Evolutionary conservation across 768 basidiomycete species (phyloP), one percentile per base, ranked within the genome.

Genomic region (Panus rudis): DNA sequence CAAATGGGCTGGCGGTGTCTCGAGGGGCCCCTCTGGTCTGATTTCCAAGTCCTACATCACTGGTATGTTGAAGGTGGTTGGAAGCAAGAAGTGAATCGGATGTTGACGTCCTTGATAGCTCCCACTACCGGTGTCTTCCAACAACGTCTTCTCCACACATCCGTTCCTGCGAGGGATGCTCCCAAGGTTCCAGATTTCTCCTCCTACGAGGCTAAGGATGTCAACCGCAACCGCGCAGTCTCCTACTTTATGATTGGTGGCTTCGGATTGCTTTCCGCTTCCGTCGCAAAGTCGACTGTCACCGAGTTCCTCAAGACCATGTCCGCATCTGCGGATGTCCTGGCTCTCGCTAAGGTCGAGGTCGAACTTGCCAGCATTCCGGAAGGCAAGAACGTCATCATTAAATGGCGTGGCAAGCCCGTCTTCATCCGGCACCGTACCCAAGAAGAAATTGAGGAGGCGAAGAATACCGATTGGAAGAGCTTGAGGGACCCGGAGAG

Each of bases 401-500:
- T 93, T 70, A 92, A 97, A 73, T 99, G 96, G 96, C 88, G 96
- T 59, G 96, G 96, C 64, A 99, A 99, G 75, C 96, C 96, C 52
- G 96, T 99, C 42, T 98, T 98, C 75, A 92, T 99, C 63, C 81
- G 96, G 52, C 96, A 99, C 73, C 81, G 96, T 58, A 99, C 96
- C 12, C 57, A 73, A 44, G 76, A 72, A 43, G 96, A 99, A 72
- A 88, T 99, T 55, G 79, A 89, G 50, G 96, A 99, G 70, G 96
- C 96, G 39, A 83, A 88, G 66, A 57, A 64, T 28, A 69, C 76
- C 45, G 81, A 94, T 65, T 84, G 92, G 84, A 90, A 92, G 73
- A 49, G 67, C 22, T 73, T 99, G 48, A 77, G 96, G 47, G 96
- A 99, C 59, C 96, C 96, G 43, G 79, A 99, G 72, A 66, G 77